Base-by-base conservation (phyloP, 257 asterid genomes). In the Voacanga thouarsii region DNA sequence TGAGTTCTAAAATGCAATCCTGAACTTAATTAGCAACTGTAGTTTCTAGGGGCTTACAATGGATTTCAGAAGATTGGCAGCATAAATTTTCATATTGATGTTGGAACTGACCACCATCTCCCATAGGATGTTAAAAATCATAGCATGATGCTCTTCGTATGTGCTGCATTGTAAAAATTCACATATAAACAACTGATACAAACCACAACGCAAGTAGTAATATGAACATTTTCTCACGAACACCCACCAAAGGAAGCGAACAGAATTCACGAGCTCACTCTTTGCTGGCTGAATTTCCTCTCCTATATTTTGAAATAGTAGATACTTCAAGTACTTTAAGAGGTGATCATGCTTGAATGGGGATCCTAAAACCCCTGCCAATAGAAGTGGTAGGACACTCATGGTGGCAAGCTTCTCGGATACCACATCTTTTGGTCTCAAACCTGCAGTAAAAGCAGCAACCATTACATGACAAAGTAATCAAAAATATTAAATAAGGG, bases 341-440 rank as follows among this genome's bases (percentile, higher is more conserved):
- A 96, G 87, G 66, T 87, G 82, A 26, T 89, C 92, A 50, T 72
- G 94, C 92, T 88, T 92, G 89, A 88, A 85, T 26, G 92, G 91
- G 80, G 86, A 86, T 73, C 99, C 99, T 79, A 96, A 85, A 77
- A 96, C 90, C 81, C 99, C 99, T n/a, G 97, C 97, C 84, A 96
- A 87, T 77, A 96, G 91, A 85, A 96, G 93, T 59, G 99, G 99
- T 39, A 96, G 90, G 83, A 90, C 90, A 79, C 98, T 87, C 87
- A 92, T 86, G 33, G 90, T 79, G 63, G 98, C 97, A 78, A 96
- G 89, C 80, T 92, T 93, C 83, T 81, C 86, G 80, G 91, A 86
- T 77, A 89, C 77, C 26, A 86, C 87, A 83, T 92, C 83, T 83
- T 84, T 91, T 67, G 99, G 99, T 81, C 81, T 87, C 89, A 93